phyloP scores from a whole-genome alignment of 441 rosid species.

The Adansonia gregorii region DNA sequence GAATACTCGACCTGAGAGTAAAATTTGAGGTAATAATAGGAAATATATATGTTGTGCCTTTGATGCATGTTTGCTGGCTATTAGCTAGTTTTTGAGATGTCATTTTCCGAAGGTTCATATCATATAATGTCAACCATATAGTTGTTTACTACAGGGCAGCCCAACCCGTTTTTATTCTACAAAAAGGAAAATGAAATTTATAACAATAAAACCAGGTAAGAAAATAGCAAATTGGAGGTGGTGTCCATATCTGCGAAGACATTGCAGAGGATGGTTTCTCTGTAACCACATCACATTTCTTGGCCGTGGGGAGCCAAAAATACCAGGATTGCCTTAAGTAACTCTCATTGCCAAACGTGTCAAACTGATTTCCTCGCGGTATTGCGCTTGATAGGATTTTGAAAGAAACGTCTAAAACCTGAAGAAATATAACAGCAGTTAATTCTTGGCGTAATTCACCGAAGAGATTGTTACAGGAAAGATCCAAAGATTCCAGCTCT shows the following conservation, averaged over 20 bases:
- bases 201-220: neutral
- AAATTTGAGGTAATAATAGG: neutral
- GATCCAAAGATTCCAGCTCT: neutral
- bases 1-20: neutral
- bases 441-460: conserved; percentile 3
- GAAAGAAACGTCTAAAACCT: neutral
- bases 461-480: conserved; percentile 13
- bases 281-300: neutral
- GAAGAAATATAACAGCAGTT: neutral
- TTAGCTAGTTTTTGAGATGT: neutral
- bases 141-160: no score
- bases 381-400: conserved; percentile 24
- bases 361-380: neutral
- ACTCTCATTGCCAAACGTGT: neutral
- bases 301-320: conserved; percentile 7
- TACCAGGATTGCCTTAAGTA: neutral
- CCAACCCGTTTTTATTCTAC: no score
- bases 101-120: no score
- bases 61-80: neutral
- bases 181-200: no score
- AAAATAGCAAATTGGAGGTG: neutral
- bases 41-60: neutral
- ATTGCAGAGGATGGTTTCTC: neutral
- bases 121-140: no score
- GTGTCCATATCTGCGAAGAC: neutral